These are phyloP conservation scores for Fomitopsis serialis DNA, from an alignment of 768 basidiomycete genomes.

Conservation along the genomic window DNA sequence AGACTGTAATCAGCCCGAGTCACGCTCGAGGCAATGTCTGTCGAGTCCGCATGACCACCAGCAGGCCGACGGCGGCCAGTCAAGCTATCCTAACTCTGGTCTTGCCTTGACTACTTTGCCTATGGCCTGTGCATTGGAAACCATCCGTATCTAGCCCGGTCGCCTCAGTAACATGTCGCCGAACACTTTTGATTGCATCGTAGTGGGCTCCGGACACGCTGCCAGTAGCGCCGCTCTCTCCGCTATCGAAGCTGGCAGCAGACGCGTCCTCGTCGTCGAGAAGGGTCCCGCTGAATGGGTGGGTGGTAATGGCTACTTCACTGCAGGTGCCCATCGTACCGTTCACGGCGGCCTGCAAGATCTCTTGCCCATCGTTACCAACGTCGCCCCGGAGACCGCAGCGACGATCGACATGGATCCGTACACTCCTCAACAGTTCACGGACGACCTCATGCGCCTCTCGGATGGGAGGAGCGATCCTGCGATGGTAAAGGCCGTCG, in stretches of 20 bases:
- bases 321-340: slow-evolving; percentile 63
- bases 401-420: slow-evolving; percentile 50
- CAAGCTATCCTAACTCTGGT: background rate
- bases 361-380: slow-evolving; percentile 48
- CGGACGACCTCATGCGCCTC: slow-evolving; percentile 56
- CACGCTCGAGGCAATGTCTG: too few species aligned
- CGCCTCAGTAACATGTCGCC: too few species aligned
- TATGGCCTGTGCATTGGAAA: too few species aligned
- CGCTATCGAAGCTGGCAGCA: slow-evolving; percentile 54
- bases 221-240: slow-evolving; percentile 61
- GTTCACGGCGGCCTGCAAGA: slow-evolving; percentile 57
- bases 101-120: too few species aligned
- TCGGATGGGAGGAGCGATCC: slow-evolving; percentile 45
- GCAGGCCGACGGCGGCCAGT: background rate
- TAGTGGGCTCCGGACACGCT: slow-evolving; percentile 64
- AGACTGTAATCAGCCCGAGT: too few species aligned
- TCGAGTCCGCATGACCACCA: background rate
- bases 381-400: slow-evolving; percentile 38
- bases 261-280: slow-evolving; percentile 57
- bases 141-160: too few species aligned
- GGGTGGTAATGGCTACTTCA: slow-evolving; percentile 72
- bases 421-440: slow-evolving; percentile 51
- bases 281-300: slow-evolving; percentile 60
- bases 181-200: slow-evolving; percentile 43
- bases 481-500: slow-evolving; percentile 45